Conservation (phyloP, 331 rosid genomes). For the Spiraea crenata region DNA sequence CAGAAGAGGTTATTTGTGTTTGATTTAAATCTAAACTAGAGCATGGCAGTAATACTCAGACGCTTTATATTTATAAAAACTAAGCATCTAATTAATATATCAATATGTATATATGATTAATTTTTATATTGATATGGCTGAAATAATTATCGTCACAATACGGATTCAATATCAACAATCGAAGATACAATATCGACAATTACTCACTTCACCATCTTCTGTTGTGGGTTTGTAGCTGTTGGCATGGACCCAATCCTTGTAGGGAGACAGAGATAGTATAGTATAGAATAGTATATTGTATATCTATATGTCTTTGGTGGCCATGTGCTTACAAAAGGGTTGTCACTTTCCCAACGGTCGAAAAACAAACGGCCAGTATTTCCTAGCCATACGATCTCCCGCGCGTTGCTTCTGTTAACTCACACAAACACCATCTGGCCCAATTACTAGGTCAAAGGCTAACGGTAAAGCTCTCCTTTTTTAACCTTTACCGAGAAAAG, state of each 20-base stretch:
- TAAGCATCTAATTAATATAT: too few species aligned
- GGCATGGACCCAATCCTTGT: not conserved
- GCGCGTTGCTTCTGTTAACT: not conserved
- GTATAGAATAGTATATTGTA: not conserved
- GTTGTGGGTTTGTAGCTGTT: not conserved
- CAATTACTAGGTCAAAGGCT: not conserved
- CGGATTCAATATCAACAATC: too few species aligned
- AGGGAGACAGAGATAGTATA: not conserved
- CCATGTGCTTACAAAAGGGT: conserved; percentile 24
- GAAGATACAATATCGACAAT: too few species aligned
- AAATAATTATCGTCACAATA: too few species aligned
- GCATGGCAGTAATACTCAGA: too few species aligned
- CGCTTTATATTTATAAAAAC: too few species aligned
- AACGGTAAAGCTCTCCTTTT: not conserved
- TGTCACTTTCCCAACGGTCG: conserved; percentile 53
- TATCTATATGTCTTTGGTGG: conserved; percentile 1
- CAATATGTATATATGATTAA: too few species aligned
- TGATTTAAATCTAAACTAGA: too few species aligned
- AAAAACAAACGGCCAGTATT: conserved; percentile 28
- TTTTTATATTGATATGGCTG: too few species aligned
- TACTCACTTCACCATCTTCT: not conserved
- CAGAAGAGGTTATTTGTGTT: too few species aligned
- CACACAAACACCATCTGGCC: not conserved
- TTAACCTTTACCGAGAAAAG: too few species aligned
- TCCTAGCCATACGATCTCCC: conserved; percentile 2